Conservation (phyloP, 2,329 filamentous ascomycete species). For the Penicillium sp. region DNA sequence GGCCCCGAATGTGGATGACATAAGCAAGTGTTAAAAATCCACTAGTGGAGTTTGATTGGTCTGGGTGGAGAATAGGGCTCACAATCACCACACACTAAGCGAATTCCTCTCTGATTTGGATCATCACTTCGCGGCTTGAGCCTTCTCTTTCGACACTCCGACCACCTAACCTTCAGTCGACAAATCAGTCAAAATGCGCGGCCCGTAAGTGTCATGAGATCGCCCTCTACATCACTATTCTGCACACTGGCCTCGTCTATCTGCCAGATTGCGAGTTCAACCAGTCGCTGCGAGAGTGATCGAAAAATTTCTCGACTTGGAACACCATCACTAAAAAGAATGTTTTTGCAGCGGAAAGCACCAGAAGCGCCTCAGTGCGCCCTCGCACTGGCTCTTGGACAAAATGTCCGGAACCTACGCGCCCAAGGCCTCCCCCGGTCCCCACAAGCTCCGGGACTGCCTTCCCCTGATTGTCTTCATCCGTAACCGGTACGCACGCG, state of each 20-base stretch:
- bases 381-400: constrained; percentile 99
- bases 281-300: constrained; percentile 8
- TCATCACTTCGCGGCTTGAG: constrained; percentile 18
- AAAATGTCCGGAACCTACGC: constrained; percentile 91
- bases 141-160: constrained; percentile 33
- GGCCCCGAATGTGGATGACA: background rate
- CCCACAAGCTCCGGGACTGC: constrained; percentile 99
- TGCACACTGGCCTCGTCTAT: constrained; percentile 4
- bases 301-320: constrained; percentile 7
- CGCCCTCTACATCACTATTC: background rate
- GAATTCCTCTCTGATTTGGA: constrained; percentile 22
- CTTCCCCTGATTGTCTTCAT: constrained; percentile 99
- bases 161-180: constrained; percentile 39
- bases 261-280: background rate
- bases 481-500: constrained; percentile 59
- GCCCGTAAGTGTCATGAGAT: constrained; percentile 53
- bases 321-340: constrained; percentile 26
- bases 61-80: constrained; percentile 33
- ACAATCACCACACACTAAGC: constrained; percentile 34
- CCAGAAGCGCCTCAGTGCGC: constrained; percentile 99
- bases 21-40: background rate
- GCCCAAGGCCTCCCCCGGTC: constrained; percentile 72
- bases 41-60: constrained; percentile 17
- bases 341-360: constrained; percentile 79
- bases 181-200: constrained; percentile 52